Conservation (phyloP, 495 filamentous ascomycete genomes). For the Geopyxis carbonaria region DNA sequence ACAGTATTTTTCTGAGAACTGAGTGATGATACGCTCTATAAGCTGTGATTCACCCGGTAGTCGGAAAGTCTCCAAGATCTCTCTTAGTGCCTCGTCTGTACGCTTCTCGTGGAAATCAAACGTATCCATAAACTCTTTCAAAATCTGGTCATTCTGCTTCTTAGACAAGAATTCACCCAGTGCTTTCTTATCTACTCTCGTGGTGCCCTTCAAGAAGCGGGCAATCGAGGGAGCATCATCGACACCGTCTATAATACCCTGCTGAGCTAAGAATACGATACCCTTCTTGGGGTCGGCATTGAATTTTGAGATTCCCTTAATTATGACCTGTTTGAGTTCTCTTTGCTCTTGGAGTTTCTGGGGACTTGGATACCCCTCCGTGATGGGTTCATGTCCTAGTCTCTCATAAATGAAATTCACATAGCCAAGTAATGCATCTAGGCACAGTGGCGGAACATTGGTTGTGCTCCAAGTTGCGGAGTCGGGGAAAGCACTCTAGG, state of each 20-base stretch:
- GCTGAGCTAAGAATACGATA: slow-evolving; percentile 64
- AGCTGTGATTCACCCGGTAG: slow-evolving; percentile 81
- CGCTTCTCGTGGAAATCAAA: slow-evolving; percentile 77
- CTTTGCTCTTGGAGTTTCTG: slow-evolving; percentile 49
- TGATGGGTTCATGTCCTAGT: slow-evolving; percentile 48
- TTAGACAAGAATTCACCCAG: slow-evolving; percentile 90
- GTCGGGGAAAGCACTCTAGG: slow-evolving; percentile 74
- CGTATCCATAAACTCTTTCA: slow-evolving; percentile 65
- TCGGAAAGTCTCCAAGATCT: slow-evolving; percentile 80
- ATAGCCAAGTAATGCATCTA: slow-evolving; percentile 80
- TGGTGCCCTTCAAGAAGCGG: slow-evolving; percentile 66
- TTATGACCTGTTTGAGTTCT: slow-evolving; percentile 66
- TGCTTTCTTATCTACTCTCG: slow-evolving; percentile 71
- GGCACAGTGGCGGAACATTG: slow-evolving; percentile 85
- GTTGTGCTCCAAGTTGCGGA: slow-evolving; percentile 98
- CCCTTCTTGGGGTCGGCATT: slow-evolving; percentile 88
- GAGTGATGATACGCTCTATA: slow-evolving; percentile 81
- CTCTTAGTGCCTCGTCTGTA: slow-evolving; percentile 75
- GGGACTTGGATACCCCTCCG: slow-evolving; percentile 50
- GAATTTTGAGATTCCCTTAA: slow-evolving; percentile 78
- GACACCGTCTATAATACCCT: slow-evolving; percentile 64
- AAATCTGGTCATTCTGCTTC: slow-evolving; percentile 59
- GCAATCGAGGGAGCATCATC: slow-evolving; percentile 59
- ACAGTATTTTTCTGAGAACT: slow-evolving; percentile 76
- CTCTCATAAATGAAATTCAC: slow-evolving; percentile 82